Base-by-base conservation (phyloP, 352 stramenopile species). In the Aphanomyces stellatus region DNA sequence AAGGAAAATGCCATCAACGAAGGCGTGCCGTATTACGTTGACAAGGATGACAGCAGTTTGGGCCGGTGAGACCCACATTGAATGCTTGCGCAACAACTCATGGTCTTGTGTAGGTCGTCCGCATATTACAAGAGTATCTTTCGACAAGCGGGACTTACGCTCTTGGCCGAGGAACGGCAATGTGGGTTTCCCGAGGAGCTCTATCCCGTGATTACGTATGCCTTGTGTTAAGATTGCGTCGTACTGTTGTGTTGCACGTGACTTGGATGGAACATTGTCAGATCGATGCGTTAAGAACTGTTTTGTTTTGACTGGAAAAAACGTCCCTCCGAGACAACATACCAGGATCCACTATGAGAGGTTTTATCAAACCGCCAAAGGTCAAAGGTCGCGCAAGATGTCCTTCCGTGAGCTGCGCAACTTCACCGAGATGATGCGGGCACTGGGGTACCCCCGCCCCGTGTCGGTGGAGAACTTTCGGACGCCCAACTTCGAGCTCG, bases 151-250 rank as follows among this genome's bases (percentile, higher is more conserved):
- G 90, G 88, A 10, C 79, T 98, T 37, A 80, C 74, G 43, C 60
- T 99, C 24, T 72, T 98, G 6, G 73, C 76, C 7, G 82, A 94
- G 63, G 62, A 82, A 65, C 80, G 75, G 49, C 93, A 98, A 72
- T 72, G 89, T 24, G 81, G 97, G 70, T 99, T 99, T 71, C 96
- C 95, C 4, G 73, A 90, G 61, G 91, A 98, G 66, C 88, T 99
- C 49, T 98, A 96, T 62, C 92, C 96, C 19, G 96, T 99, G 19
- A 92, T 92, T 71, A 98, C 98, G 86, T 96, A 97, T 67, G 92
- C 94, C 15, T 76, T 93, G 24, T 78, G 79, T 59, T 90, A 79
- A 74, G 13, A 17, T 43, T 43, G 25, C 42, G n/a, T n/a, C n/a
- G n/a, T n/a, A n/a, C n/a, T n/a, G n/a, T n/a, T n/a, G n/a, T n/a